Evolutionary conservation across 2,329 filamentous ascomycete genomes (phyloP), one percentile per base, ranked within the genome.

Genomic region (Nemania diffusa): DNA sequence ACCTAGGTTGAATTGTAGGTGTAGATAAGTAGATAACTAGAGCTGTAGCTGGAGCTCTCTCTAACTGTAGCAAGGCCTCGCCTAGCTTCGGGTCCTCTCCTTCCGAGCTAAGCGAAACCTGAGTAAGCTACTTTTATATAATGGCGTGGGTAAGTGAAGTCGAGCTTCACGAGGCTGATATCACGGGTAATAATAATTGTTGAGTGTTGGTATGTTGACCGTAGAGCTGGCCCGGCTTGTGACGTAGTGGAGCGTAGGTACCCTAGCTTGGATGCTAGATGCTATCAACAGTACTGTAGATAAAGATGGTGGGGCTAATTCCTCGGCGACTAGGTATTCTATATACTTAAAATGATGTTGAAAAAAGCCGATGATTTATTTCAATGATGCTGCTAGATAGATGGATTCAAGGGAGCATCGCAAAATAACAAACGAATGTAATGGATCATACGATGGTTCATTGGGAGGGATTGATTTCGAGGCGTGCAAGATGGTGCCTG

Each of bases 221-320:
- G 17, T 9, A 48, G 52, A 64, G 55, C 50, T 44, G 26, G 8
- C 17, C 48, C 15, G 52, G 57, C 37, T 40, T 40, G 62, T 65
- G 69, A 64, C 70, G 65, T 72, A 66, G 67, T 70, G 37, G 37
- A 40, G 11, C 37, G 65, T 70, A 24, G n/a, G n/a, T n/a, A n/a
- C n/a, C 37, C 13, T 26, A 7, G 22, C n/a, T 53, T n/a, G n/a
- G n/a, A n/a, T 40, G 53, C 53, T 53, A 24, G 56, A 29, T 37
- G 37, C 37, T 48, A 20, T 37, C 26, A 4, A n/a, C 34, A 17
- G 13, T 15, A 46, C 17, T 26, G 11, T 40, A 34, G 50, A 34
- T 55, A 26, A 32, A 34, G 32, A 57, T 57, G 52, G 65, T 48
- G 50, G 65, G 56, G 65, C 48, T 52, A 6, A 51, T 40, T 60